Conservation (phyloP, 352 stramenopile species). For the Phytophthora ramorum region DNA sequence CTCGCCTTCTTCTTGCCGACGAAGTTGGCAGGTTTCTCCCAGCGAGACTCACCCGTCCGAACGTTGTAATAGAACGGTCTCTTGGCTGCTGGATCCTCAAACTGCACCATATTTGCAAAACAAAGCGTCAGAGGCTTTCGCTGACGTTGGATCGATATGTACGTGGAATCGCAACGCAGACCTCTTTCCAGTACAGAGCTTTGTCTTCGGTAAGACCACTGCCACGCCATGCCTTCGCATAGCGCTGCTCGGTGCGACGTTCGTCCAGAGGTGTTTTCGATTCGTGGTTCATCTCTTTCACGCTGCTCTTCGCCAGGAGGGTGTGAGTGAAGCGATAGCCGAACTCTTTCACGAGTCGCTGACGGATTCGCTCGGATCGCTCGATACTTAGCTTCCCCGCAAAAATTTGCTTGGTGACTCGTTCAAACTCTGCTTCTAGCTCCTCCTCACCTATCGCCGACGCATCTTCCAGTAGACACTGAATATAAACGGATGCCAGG, state of each 20-base stretch:
- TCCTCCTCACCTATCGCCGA: background rate
- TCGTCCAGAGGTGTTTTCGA: constrained; percentile 45
- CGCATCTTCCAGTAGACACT: constrained; percentile 6
- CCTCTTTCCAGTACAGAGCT: constrained; percentile 72
- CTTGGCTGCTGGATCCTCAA: constrained; percentile 48
- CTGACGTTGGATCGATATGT: background rate
- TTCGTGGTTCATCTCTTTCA: constrained; percentile 33
- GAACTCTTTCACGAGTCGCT: constrained; percentile 43
- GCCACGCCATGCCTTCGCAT: constrained; percentile 45
- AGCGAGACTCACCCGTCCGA: constrained; percentile 69
- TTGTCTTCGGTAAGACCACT: constrained; percentile 53
- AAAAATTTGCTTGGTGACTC: constrained; percentile 29
- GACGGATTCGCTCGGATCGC: constrained; percentile 33
- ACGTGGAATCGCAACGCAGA: constrained; percentile 11
- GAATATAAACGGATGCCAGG: constrained; percentile 48
- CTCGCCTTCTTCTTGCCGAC: constrained; percentile 41
- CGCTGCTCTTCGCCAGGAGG: constrained; percentile 54
- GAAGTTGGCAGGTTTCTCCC: constrained; percentile 56
- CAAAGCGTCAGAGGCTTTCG: background rate
- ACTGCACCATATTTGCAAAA: constrained; percentile 34
- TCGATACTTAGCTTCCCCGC: constrained; percentile 22
- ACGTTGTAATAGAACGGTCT: constrained; percentile 76
- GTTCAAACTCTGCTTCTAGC: constrained; percentile 27
- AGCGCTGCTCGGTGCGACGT: constrained; percentile 42
- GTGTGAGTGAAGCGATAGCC: constrained; percentile 63